Base-by-base conservation (phyloP, 2,329 filamentous ascomycete species). In the Diaporthe sp. region DNA sequence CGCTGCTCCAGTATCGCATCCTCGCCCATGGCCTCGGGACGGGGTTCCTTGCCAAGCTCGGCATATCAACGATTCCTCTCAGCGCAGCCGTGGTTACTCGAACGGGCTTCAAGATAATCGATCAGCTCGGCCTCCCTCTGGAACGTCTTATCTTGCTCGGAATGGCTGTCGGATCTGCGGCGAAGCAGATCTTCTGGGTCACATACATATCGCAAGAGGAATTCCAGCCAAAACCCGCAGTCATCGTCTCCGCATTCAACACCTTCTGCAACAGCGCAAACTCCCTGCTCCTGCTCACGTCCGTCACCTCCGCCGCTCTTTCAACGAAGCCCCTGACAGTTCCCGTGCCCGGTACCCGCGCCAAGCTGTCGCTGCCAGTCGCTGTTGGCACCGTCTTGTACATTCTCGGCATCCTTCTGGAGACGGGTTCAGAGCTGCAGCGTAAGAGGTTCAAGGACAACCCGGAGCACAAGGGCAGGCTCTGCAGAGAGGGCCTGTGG, bases 111-210 rank as follows among this genome's bases (percentile, higher is more conserved):
- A 57, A 74, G n/a, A 68, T 72, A 71, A 64, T 69, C 57, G 74
- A 74, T 77, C 77, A 78, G 38, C 80, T 89, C 3, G 84, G 84
- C 15, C 84, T 91, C 0, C 88, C 87, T 25, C 87, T 85, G 0
- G 87, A 88, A 77, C 83, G 87, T 35, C 81, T 87, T 12, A 82
- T 90, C 60, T 81, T 92, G 12, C 80, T 91, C 8, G 82, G 81
- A 71, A 90, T 92, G 88, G 84, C 87, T 30, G 82, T 85, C 55
- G 90, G 87, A 71, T 85, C 84, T 52, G 83, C 85, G 33, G 74
- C 87, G 38, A 92, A 92, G 83, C 90, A 92, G 75, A 86, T 88
- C 78, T 87, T 88, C 81, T 90, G 89, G 87, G 82, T 88, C 19
- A 78, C 84, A 1, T 78, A 77, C 35, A 80, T 90, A 3, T 86